Evolutionary conservation across 2,329 filamentous ascomycete genomes (phyloP).

Genomic region (Arachnomyces sp.): DNA sequence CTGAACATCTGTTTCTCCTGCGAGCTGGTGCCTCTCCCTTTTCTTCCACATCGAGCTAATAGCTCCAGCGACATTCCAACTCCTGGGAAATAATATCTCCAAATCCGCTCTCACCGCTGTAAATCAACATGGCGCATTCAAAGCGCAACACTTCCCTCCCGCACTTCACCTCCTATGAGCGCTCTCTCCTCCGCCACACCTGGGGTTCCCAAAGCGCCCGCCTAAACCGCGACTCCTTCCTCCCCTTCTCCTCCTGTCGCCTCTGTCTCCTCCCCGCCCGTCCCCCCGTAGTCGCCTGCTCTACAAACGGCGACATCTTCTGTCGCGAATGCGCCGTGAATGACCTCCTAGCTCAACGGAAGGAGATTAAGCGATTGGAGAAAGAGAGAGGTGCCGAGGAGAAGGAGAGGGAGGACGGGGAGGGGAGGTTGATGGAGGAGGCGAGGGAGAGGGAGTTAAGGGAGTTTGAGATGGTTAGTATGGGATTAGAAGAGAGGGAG

Average conservation of each 20-base stretch:
- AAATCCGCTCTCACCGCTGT: too few species aligned
- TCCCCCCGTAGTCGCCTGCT: constrained; percentile 79
- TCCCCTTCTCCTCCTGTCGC: constrained; percentile 81
- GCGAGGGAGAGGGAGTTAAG: constrained; percentile 61
- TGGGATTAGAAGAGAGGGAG: constrained; percentile 45
- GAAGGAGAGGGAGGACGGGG: constrained; percentile 55
- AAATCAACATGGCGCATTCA: constrained; percentile 36
- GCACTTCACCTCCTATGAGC: constrained; percentile 91
- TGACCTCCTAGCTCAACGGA: constrained; percentile 84
- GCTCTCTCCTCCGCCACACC: constrained; percentile 67
- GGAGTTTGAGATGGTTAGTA: constrained; percentile 81
- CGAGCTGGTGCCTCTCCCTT: too few species aligned
- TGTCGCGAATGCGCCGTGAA: constrained; percentile 88
- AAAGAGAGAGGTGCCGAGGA: constrained; percentile 56
- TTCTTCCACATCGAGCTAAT: too few species aligned
- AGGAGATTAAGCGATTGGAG: constrained; percentile 79
- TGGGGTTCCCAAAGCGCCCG: constrained; percentile 82
- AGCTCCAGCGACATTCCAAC: too few species aligned
- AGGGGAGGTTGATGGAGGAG: constrained; percentile 58
- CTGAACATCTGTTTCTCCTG: too few species aligned
- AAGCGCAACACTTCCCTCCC: constrained; percentile 88
- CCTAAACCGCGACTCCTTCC: constrained; percentile 80
- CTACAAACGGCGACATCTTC: constrained; percentile 74
- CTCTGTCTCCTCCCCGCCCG: constrained; percentile 77
- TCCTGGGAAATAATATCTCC: neutral